Base-by-base conservation (phyloP, 768 basidiomycete species). In the Suillus fuscotomentosus region DNA sequence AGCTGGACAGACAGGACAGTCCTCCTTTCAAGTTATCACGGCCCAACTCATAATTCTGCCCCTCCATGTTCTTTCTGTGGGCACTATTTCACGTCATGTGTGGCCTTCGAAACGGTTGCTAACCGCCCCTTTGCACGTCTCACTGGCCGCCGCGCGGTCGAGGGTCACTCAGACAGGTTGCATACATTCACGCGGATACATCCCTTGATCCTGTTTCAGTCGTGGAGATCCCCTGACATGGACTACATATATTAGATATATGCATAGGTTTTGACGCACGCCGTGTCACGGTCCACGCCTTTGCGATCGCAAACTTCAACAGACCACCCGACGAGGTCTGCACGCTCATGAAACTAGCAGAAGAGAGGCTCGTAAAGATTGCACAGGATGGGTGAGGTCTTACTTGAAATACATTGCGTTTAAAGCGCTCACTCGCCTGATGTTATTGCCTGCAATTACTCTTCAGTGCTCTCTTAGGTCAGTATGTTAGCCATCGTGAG, bases 41-140 rank as follows among this genome's bases (percentile, higher is more conserved):
- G 61, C 61, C 60, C 76, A 76, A 65, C 62, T 76, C 7, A 31
- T 60, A 22, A 78, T 83, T 63, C 72, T 86, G 20, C 72, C 95
- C 31, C 81, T 95, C 53, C 78, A 78, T 64, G 76, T 95, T 24
- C 84, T 99, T 53, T 80, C 89, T 0, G 81, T 90, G 2, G 95
- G 95, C 0, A 96, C 97, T 0, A 83, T 96, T 10, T 97, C 97
- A 0, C 76, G 80, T 50, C 97, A 99, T 79, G 85, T 99, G 85
- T 99, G 39, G 95, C 92, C 2, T 96, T 99, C 73, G 88, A 97
- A 34, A 96, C 99, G 95, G 97, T 99, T 72, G 97, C 97, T 4
- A 98, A 99, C 75, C 81, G 97, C 61, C 83, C 97, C 13, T 97
- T 92, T 72, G 96, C 97, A 1, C 82, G 92, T 75, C 77, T 80